A percentile compares a stretch with the other conserved stretches of the same genome.
phyloP scores from a whole-genome alignment of 441 rosid genomes.

The Euphorbia schlechtendalii region DNA sequence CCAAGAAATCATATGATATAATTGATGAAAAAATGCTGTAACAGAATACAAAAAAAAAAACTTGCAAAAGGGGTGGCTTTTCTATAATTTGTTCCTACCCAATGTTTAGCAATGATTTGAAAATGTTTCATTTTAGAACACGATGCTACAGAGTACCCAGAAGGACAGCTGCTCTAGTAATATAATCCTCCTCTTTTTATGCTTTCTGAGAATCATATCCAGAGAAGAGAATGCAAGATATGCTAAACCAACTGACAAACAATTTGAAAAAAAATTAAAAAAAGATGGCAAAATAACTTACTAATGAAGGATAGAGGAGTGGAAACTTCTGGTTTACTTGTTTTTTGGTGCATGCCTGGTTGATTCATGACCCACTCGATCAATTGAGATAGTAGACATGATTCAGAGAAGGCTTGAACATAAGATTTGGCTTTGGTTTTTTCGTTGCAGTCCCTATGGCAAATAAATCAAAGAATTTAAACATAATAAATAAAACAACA shows the following conservation, averaged over 20 bases:
- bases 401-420: slow-evolving; percentile 41
- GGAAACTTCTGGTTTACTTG: slow-evolving; percentile 28
- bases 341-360: slow-evolving; percentile 32
- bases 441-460: slow-evolving; percentile 46
- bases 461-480: slow-evolving; percentile 24
- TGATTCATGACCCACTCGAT: slow-evolving; percentile 48
- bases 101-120: slow-evolving; percentile 18
- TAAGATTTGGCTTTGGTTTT: slow-evolving; percentile 37
- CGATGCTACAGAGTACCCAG: slow-evolving; percentile 16
- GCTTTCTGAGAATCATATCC: slow-evolving; percentile 28
- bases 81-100: slow-evolving; percentile 18
- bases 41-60: slow-evolving; percentile 15
- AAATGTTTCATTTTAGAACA: slow-evolving; percentile 17
- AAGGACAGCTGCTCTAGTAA: slow-evolving; percentile 24
- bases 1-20: slow-evolving; percentile 17
- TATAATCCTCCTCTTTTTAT: slow-evolving; percentile 25
- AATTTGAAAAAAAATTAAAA: slow-evolving; percentile 16
- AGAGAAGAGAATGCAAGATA: slow-evolving; percentile 20
- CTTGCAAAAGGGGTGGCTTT: slow-evolving; percentile 15
- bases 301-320: slow-evolving; percentile 56
- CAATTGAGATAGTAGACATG: slow-evolving; percentile 41
- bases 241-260: slow-evolving; percentile 17
- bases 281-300: slow-evolving; percentile 34
- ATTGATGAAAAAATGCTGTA: neutral
- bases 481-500: slow-evolving; percentile 10